phyloP scores from a whole-genome alignment of 176 grass and related monocot genomes.

The Rhynchospora breviuscula region DNA sequence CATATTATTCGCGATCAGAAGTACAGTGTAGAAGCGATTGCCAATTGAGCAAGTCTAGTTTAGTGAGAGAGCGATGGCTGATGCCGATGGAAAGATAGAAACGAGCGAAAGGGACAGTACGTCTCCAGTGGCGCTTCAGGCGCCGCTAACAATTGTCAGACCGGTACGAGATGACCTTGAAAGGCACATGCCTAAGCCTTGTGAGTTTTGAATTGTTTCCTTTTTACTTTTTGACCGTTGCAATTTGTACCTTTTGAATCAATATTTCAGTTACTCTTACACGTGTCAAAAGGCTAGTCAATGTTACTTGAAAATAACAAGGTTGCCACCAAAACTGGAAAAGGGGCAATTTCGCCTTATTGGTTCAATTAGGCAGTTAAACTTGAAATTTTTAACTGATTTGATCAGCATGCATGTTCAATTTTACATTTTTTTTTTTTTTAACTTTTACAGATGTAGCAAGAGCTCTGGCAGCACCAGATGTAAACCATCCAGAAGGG shows the following conservation, averaged over 20 bases:
- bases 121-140: constrained; percentile 62
- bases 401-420: background rate
- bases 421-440: background rate
- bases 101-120: constrained; percentile 47
- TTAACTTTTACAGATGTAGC: constrained; percentile 43
- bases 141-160: constrained; percentile 64
- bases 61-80: constrained; percentile 6
- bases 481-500: constrained; percentile 86
- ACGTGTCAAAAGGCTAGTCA: background rate
- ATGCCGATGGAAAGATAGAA: background rate
- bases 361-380: too few relatives aligned
- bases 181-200: constrained; percentile 72
- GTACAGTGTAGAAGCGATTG: too few relatives aligned
- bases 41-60: background rate
- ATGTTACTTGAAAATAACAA: background rate
- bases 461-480: constrained; percentile 58
- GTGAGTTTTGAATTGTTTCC: constrained; percentile 20
- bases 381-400: background rate
- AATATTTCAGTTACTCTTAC: background rate
- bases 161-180: constrained; percentile 73
- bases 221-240: background rate
- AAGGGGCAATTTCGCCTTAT: background rate
- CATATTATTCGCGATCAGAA: background rate
- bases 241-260: background rate
- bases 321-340: background rate